A percentile compares a stretch with the other conserved stretches of the same genome.
phyloP scores from a whole-genome alignment of 352 stramenopile genomes.

The Phytophthora sojae region DNA sequence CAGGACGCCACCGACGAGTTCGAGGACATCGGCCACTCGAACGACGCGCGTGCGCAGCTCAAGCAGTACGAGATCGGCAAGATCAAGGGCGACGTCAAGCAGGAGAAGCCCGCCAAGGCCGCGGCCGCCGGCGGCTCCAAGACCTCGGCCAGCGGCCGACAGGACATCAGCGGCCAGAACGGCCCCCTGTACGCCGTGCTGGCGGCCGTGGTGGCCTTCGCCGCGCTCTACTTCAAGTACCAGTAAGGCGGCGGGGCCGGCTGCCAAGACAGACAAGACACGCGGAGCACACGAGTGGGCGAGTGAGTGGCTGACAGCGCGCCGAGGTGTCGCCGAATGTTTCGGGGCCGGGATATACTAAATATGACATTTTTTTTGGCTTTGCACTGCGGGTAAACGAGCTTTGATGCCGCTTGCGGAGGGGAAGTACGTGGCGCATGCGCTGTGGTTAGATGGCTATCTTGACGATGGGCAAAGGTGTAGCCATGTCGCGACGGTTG shows the following conservation, averaged over 20 bases:
- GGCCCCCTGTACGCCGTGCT: conserved; percentile 62
- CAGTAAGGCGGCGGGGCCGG: conserved; percentile 20
- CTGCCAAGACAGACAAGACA: conserved; percentile 1
- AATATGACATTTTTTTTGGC: conserved; percentile 41
- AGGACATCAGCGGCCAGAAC: conserved; percentile 72
- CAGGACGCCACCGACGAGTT: conserved; percentile 95
- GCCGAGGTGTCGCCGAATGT: conserved; percentile 5
- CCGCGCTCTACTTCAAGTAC: conserved; percentile 76
- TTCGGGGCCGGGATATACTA: conserved; percentile 35
- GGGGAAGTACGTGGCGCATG: background rate
- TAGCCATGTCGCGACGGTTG: conserved; percentile 6
- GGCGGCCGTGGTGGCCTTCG: conserved; percentile 51
- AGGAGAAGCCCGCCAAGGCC: conserved; percentile 33
- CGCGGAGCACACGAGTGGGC: background rate
- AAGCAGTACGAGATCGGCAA: conserved; percentile 94
- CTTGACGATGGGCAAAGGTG: conserved; percentile 7
- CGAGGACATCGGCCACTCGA: conserved; percentile 98
- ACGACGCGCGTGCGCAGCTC: conserved; percentile 94
- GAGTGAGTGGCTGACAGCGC: conserved; percentile 26
- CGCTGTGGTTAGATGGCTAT: background rate
- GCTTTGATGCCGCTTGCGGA: background rate
- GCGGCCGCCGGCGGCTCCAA: conserved; percentile 19
- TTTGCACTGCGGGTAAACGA: conserved; percentile 11
- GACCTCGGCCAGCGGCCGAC: conserved; percentile 47
- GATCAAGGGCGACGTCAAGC: conserved; percentile 79